Conservation (phyloP, 1,284 basidiomycete species). For the Exobasidium cylindrosporum region DNA sequence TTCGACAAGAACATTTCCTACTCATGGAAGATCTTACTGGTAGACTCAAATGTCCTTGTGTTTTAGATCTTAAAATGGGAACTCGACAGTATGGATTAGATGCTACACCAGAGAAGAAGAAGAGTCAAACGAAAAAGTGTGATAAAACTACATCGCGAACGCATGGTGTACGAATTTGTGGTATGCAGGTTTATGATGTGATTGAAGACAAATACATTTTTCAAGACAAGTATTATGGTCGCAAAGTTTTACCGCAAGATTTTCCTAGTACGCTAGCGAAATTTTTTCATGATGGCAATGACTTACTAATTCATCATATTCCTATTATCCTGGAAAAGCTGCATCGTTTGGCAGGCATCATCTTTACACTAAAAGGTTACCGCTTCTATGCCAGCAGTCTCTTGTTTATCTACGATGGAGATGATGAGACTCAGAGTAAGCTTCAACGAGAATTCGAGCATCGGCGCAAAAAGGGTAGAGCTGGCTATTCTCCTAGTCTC, state of each 20-base stretch:
- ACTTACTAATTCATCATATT: conserved; percentile 83
- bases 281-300: conserved; percentile 82
- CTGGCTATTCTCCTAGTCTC: conserved; percentile 17
- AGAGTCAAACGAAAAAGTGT: conserved; percentile 96
- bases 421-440: conserved; percentile 73
- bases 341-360: conserved; percentile 86
- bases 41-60: conserved; percentile 86
- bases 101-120: conserved; percentile 86
- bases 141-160: conserved; percentile 88
- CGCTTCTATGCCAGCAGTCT: conserved; percentile 97
- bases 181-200: conserved; percentile 79
- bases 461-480: conserved; percentile 15
- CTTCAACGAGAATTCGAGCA: conserved; percentile 50
- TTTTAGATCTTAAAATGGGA: conserved; percentile 98
- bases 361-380: conserved; percentile 82
- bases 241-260: conserved; percentile 79
- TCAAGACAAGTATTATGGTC: conserved; percentile 95
- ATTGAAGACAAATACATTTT: conserved; percentile 71
- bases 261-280: conserved; percentile 77
- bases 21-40: conserved; percentile 98
- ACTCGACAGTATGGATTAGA: conserved; percentile 97
- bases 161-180: conserved; percentile 89
- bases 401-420: conserved; percentile 96
- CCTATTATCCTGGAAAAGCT: conserved; percentile 86
- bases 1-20: conserved; percentile 94